Base-by-base conservation (phyloP, 1,139 yeast genomes). In the Yarrowia galli region DNA sequence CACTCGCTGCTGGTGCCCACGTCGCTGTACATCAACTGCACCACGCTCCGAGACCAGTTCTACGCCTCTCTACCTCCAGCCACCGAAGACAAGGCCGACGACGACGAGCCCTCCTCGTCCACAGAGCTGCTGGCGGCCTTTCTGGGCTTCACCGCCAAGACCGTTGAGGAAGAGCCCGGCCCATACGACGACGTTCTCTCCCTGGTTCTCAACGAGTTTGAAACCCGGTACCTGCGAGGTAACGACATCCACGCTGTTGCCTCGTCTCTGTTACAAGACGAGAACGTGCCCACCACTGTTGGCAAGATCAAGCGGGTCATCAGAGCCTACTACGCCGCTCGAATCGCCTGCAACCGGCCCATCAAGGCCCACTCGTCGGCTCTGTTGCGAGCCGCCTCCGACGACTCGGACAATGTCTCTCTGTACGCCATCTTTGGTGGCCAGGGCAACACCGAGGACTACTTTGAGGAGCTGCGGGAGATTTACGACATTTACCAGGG, bases 361-460 rank as follows among this genome's bases (percentile, higher is more conserved):
- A 80, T 84, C 73, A 80, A 80, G 75, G 80, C 81, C 69, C 88
- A 89, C 77, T 88, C 84, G 72, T 84, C 89, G 51, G 89, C 93
- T 20, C 79, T 88, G 67, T 81, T 87, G 74, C 83, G 87, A 74
- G 85, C 95, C 40, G 91, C 87, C 68, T 78, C 85, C 35, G 51
- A 43, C 5, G 80, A 81, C 70, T 80, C 82, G 65, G 80, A 82
- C 45, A 75, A 80, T 54, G 92, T 96, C 67, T 81, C 84, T 71
- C 79, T 92, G 69, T 87, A 85, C 70, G 97, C 98, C 71, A 88
- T 95, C 72, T 95, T 95, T 75, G 99, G 99, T 78, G 99, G 99
- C 75, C 99, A 95, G 83, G 99, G 99, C 81, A 93, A 92, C 81
- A 89, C 97, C 67, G 98, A 96, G 77, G 98, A 95, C 78, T 95